A percentile compares a stretch with the other conserved stretches of the same genome.
phyloP scores from a whole-genome alignment of 2,329 filamentous ascomycete species.

The Bipolaris gigantea region DNA sequence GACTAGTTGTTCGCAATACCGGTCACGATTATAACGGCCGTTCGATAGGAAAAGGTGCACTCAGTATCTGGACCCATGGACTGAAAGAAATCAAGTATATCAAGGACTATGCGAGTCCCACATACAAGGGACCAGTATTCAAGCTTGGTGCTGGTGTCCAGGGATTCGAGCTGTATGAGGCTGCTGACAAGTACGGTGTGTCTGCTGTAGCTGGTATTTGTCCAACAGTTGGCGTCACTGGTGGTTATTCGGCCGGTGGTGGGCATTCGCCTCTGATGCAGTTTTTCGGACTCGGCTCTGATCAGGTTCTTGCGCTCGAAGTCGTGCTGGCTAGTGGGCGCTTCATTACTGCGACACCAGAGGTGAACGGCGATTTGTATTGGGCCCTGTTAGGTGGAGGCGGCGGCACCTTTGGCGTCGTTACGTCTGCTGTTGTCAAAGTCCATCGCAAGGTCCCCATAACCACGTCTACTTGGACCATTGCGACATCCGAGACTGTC shows the following conservation, averaged over 20 bases:
- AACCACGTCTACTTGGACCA: conserved; percentile 38
- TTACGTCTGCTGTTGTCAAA: conserved; percentile 39
- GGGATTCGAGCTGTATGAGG: conserved; percentile 34
- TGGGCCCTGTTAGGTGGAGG: conserved; percentile 45
- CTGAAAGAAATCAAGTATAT: conserved; percentile 37
- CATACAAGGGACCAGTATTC: conserved; percentile 36
- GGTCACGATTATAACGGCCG: conserved; percentile 39
- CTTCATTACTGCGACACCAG: conserved; percentile 30
- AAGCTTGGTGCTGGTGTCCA: conserved; percentile 39
- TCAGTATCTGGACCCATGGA: conserved; percentile 37
- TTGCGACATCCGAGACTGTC: conserved; percentile 32
- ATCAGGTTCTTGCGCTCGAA: conserved; percentile 45
- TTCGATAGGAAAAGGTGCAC: conserved; percentile 30
- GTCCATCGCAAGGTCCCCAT: conserved; percentile 38
- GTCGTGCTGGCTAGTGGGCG: conserved; percentile 33
- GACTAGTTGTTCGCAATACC: conserved; percentile 38
- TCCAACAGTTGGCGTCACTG: conserved; percentile 55
- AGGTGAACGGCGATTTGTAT: conserved; percentile 45
- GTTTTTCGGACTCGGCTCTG: conserved; percentile 45
- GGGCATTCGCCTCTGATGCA: conserved; percentile 58
- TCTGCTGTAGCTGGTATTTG: conserved; percentile 42
- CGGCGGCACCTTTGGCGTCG: conserved; percentile 41
- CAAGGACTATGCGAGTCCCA: conserved; percentile 26
- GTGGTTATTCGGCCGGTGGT: conserved; percentile 50
- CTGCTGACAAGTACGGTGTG: conserved; percentile 36